These are phyloP conservation scores for Mrakia frigida DNA, from an alignment of 768 basidiomycete genomes.

Conservation along the genomic window DNA sequence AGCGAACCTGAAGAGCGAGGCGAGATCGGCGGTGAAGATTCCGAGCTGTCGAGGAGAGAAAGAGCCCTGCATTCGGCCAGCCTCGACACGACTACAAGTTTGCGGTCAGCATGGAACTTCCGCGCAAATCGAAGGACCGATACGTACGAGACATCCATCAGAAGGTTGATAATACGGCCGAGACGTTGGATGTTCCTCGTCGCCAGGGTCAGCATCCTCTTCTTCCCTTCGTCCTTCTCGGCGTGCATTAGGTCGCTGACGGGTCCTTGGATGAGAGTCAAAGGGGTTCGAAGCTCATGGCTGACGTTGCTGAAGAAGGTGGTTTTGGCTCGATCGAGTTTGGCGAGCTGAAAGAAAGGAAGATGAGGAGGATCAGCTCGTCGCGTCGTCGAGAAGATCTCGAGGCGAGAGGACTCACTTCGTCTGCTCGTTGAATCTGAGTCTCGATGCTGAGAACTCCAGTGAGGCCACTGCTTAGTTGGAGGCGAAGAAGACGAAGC, in stretches of 20 bases:
- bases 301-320: slow-evolving; percentile 39
- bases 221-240: slow-evolving; percentile 31
- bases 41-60: slow-evolving; percentile 45
- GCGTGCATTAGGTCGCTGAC: slow-evolving; percentile 34
- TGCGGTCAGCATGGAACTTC: no score
- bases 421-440: slow-evolving; percentile 39
- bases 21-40: slow-evolving; percentile 43
- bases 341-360: slow-evolving; percentile 34
- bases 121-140: no score
- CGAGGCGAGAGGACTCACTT: background rate
- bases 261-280: slow-evolving; percentile 41
- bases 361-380: background rate
- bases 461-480: slow-evolving; percentile 35
- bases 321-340: slow-evolving; percentile 40
- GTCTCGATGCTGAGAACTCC: slow-evolving; percentile 38
- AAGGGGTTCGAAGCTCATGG: slow-evolving; percentile 38
- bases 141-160: slow-evolving; percentile 35
- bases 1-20: slow-evolving; percentile 41
- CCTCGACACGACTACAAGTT: slow-evolving; percentile 41
- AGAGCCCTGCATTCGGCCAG: slow-evolving; percentile 42
- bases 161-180: slow-evolving; percentile 44
- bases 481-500: slow-evolving; percentile 36
- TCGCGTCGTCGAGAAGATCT: background rate
- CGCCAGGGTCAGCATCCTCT: slow-evolving; percentile 36
- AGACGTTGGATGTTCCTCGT: slow-evolving; percentile 45